A percentile compares a stretch with the other conserved stretches of the same genome.
phyloP scores from a whole-genome alignment of 148 eudicot species.

The Chenopodium berlandieri region DNA sequence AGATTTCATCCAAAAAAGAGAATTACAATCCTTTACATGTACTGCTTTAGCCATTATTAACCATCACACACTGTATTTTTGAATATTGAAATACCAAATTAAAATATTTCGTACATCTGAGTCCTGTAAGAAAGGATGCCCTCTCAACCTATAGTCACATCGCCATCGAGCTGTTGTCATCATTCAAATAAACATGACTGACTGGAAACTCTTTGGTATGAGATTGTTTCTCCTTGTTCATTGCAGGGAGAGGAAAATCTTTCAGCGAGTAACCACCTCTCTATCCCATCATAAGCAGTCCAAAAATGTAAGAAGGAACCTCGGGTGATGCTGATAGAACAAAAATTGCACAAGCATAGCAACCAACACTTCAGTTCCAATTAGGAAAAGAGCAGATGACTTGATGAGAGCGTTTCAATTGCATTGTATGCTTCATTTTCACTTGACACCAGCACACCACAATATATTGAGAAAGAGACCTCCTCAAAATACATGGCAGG shows the following conservation, averaged over 20 bases:
- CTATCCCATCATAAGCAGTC: neutral
- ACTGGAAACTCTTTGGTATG: neutral
- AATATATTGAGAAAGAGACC: neutral
- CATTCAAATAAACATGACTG: neutral
- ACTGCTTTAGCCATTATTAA: too few species aligned
- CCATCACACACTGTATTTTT: too few species aligned
- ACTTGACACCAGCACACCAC: neutral
- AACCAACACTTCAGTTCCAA: neutral
- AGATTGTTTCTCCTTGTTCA: neutral
- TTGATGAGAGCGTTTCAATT: neutral
- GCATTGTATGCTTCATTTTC: neutral
- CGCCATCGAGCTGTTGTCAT: neutral
- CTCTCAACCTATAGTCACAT: neutral
- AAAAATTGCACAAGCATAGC: neutral
- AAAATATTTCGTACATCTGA: too few species aligned
- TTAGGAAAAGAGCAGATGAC: neutral
- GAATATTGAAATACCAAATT: too few species aligned
- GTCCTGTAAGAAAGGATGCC: too few species aligned
- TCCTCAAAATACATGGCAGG: neutral
- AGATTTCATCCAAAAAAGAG: too few species aligned
- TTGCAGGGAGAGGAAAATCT: neutral
- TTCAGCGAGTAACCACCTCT: neutral
- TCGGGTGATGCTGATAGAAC: neutral
- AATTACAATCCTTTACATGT: too few species aligned
- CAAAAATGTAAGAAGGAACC: neutral